Percentiles rank a stretch among this genome's conserved stretches.
Evolutionary conservation across 164 flowering plant species (phyloP).

Genomic region (Annona squamosa): DNA sequence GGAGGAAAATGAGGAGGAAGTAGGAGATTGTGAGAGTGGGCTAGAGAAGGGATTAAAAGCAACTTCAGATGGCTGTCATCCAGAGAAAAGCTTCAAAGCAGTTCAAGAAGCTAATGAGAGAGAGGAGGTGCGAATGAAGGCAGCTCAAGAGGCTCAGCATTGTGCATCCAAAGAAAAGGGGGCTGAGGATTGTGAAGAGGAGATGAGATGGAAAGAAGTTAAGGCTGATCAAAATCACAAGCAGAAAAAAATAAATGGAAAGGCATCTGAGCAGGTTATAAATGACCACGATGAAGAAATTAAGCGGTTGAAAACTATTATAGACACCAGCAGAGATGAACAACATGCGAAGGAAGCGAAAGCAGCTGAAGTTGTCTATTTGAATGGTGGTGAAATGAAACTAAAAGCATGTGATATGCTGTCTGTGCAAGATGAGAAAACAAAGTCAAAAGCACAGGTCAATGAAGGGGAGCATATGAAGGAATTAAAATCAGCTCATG

Average conservation of each 20-base stretch:
- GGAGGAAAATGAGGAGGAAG: slow-evolving; percentile 16
- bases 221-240: slow-evolving; percentile 10
- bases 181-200: slow-evolving; percentile 6
- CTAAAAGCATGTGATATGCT: background rate
- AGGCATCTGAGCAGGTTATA: slow-evolving; percentile 1
- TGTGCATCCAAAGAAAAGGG: slow-evolving; percentile 2
- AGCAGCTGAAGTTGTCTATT: slow-evolving; percentile 11
- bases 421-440: slow-evolving; percentile 3
- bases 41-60: slow-evolving; percentile 6
- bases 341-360: slow-evolving; percentile 4
- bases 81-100: slow-evolving; percentile 8
- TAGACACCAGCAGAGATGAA: background rate
- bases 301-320: slow-evolving; percentile 5
- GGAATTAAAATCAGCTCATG: slow-evolving; percentile 15
- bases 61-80: slow-evolving; percentile 7
- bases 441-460: slow-evolving; percentile 10
- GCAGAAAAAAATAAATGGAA: background rate
- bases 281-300: slow-evolving; percentile 6
- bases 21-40: background rate
- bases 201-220: slow-evolving; percentile 7
- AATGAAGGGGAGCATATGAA: slow-evolving; percentile 21
- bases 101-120: slow-evolving; percentile 7
- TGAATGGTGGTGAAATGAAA: background rate
- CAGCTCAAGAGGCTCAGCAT: background rate
- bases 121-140: slow-evolving; percentile 2